A percentile compares a stretch with the other conserved stretches of the same genome.
phyloP scores from a whole-genome alignment of 2,329 filamentous ascomycete species.

The Phoma herbarum region DNA sequence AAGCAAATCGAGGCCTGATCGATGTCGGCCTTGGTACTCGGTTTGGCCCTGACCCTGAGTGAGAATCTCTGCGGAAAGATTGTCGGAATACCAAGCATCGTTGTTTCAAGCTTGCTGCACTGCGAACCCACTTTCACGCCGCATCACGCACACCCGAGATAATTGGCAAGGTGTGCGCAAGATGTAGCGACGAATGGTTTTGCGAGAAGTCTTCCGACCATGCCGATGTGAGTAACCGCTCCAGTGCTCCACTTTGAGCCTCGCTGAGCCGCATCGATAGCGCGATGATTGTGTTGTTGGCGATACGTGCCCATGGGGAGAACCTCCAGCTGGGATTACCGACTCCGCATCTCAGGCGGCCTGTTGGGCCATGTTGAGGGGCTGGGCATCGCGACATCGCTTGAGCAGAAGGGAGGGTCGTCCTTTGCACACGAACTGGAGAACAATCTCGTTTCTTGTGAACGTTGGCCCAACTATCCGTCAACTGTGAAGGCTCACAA shows the following conservation, averaged over 20 bases:
- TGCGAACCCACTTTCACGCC: constrained; percentile 12
- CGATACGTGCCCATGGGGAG: constrained; percentile 12
- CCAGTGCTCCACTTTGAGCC: constrained; percentile 23
- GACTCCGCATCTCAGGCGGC: constrained; percentile 13
- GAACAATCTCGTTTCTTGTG: background rate
- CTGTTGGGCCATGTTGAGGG: constrained; percentile 6
- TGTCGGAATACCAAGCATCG: constrained; percentile 29
- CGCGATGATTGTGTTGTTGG: background rate
- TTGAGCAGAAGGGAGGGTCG: background rate
- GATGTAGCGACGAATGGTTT: constrained; percentile 1
- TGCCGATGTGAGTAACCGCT: background rate
- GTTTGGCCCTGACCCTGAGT: constrained; percentile 12
- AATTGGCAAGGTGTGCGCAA: constrained; percentile 4
- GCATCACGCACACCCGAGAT: background rate
- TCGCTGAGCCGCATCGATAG: constrained; percentile 24
- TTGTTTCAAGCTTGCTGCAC: constrained; percentile 17
- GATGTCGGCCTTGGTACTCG: constrained; percentile 18
- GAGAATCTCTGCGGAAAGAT: constrained; percentile 23
- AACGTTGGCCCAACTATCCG: background rate
- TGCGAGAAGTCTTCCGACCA: background rate
- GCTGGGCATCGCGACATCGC: constrained; percentile 13
- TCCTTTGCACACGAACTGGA: too few relatives aligned
- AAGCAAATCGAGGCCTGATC: constrained; percentile 16
- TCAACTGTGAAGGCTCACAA: background rate
- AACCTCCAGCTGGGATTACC: constrained; percentile 11